phyloP scores from a whole-genome alignment of 2,329 filamentous ascomycete genomes.

The Cercospora janseana region DNA sequence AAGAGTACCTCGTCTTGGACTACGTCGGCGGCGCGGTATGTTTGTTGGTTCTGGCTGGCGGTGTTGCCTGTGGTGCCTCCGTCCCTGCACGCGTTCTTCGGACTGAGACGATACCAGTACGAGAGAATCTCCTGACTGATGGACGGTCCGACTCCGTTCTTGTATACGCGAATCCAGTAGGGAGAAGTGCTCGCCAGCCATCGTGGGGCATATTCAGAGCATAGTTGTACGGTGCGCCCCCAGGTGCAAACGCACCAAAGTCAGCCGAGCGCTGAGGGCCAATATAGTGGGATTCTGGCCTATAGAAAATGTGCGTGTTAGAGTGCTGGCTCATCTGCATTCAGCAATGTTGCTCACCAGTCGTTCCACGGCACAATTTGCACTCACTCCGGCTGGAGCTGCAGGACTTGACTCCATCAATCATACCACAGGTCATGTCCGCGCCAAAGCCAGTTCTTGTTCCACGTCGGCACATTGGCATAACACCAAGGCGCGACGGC shows the following conservation, averaged over 20 bases:
- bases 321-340: background rate
- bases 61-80: slow-evolving; percentile 43
- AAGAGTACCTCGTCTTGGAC: slow-evolving; percentile 49
- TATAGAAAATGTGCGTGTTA: background rate
- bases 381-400: slow-evolving; percentile 52
- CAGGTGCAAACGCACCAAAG: slow-evolving; percentile 13
- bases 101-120: slow-evolving; percentile 47
- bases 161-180: slow-evolving; percentile 55
- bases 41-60: slow-evolving; percentile 29
- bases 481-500: slow-evolving; percentile 53
- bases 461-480: slow-evolving; percentile 56
- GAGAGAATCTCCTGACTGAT: slow-evolving; percentile 37
- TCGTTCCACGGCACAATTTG: slow-evolving; percentile 61
- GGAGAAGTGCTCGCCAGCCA: slow-evolving; percentile 50
- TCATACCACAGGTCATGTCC: slow-evolving; percentile 62
- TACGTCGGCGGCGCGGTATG: slow-evolving; percentile 33
- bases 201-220: slow-evolving; percentile 52
- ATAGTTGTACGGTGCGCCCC: slow-evolving; percentile 50
- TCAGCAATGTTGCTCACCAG: slow-evolving; percentile 44
- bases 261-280: slow-evolving; percentile 33
- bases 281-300: slow-evolving; percentile 55
- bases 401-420: slow-evolving; percentile 56
- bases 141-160: slow-evolving; percentile 41
- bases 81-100: slow-evolving; percentile 38
- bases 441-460: slow-evolving; percentile 63